phyloP scores from a whole-genome alignment of 768 basidiomycete genomes.

The Leccinum broughii region DNA sequence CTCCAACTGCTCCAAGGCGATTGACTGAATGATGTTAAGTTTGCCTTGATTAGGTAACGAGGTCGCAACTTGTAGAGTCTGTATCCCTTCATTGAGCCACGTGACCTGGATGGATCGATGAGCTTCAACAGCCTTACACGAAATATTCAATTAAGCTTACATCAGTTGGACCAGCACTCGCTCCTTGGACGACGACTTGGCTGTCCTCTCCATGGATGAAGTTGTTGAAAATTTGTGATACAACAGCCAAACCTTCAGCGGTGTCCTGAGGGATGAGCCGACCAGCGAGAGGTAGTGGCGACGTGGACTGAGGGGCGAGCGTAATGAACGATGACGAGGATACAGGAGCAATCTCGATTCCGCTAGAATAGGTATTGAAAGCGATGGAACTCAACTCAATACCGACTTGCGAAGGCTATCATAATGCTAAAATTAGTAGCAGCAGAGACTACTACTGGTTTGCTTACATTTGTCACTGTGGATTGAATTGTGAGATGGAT shows the following conservation, averaged over 20 bases:
- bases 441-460: background rate
- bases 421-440: conserved; percentile 9
- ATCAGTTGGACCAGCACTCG: conserved; percentile 55
- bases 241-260: conserved; percentile 50
- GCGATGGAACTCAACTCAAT: conserved; percentile 59
- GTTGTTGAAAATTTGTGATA: conserved; percentile 69
- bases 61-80: conserved; percentile 56
- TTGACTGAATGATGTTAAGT: conserved; percentile 62
- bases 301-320: conserved; percentile 53
- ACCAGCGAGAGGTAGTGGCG: conserved; percentile 55
- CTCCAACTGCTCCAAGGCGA: conserved; percentile 57
- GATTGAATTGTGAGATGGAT: conserved; percentile 67
- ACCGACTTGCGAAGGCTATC: conserved; percentile 73
- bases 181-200: conserved; percentile 56
- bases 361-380: conserved; percentile 57
- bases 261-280: conserved; percentile 63
- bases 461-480: conserved; percentile 56
- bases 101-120: conserved; percentile 44
- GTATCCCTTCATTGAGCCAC: conserved; percentile 74
- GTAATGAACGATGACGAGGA: conserved; percentile 49
- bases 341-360: conserved; percentile 60
- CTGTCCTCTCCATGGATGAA: conserved; percentile 70
- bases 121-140: conserved; percentile 4
- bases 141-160: conserved; percentile 36
- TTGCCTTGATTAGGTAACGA: conserved; percentile 63